phyloP scores from a whole-genome alignment of 2,329 filamentous ascomycete genomes.

The Periconia digitata region DNA sequence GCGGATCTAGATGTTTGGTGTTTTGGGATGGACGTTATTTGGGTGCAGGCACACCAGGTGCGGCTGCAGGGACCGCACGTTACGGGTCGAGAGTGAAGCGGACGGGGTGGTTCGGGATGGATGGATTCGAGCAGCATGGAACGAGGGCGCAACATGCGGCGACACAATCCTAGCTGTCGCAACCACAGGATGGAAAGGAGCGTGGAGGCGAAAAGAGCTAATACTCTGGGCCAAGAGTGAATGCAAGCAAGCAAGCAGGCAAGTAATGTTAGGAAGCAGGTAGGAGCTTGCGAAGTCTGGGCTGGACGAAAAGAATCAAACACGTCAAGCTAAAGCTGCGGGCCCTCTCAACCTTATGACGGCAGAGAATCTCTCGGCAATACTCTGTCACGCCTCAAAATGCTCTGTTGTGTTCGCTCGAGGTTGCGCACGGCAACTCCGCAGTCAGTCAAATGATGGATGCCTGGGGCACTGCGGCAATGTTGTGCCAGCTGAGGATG shows the following conservation, averaged over 20 bases:
- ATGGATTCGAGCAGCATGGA: slow-evolving; percentile 16
- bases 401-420: neutral
- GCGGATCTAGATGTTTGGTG: neutral
- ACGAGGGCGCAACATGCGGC: slow-evolving; percentile 4
- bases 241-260: too few relatives aligned
- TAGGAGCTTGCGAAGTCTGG: slow-evolving; percentile 7
- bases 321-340: slow-evolving; percentile 10
- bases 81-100: slow-evolving; percentile 16
- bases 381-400: neutral
- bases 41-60: too few relatives aligned
- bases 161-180: neutral
- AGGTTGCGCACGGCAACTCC: neutral
- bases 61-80: slow-evolving; percentile 9
- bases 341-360: slow-evolving; percentile 7
- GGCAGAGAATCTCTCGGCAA: slow-evolving; percentile 3
- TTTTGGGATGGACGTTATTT: too few relatives aligned
- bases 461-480: neutral
- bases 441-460: neutral
- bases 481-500: neutral
- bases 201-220: slow-evolving; percentile 3
- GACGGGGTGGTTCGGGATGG: slow-evolving; percentile 6
- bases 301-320: slow-evolving; percentile 10
- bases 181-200: slow-evolving; percentile 1
- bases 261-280: too few relatives aligned
- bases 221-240: slow-evolving; percentile 1